A percentile compares a stretch with the other conserved stretches of the same genome.
Evolutionary conservation across 352 stramenopile species (phyloP).

Genomic region (Pythium rhizo-oryzae): DNA sequence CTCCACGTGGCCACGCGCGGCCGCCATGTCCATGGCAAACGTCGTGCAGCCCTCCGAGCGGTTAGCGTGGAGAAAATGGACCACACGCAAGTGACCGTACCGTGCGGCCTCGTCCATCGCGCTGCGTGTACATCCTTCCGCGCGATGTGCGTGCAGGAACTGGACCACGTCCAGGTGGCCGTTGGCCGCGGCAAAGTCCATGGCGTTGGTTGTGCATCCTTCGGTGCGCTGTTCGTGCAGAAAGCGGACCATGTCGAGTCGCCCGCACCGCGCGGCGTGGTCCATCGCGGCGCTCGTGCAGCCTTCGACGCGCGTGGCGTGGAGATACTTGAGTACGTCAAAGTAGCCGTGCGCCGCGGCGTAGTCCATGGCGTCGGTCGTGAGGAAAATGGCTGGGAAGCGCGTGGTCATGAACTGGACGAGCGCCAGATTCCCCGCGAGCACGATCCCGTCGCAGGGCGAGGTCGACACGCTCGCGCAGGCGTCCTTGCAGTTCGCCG

Average conservation of each 20-base stretch:
- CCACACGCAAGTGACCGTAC: slow-evolving; percentile 21
- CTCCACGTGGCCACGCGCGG: slow-evolving; percentile 12
- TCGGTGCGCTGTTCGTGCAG: slow-evolving; percentile 38
- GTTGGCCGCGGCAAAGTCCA: slow-evolving; percentile 39
- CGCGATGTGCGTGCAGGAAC: slow-evolving; percentile 25
- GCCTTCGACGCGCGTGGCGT: slow-evolving; percentile 17
- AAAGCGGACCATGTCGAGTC: slow-evolving; percentile 29
- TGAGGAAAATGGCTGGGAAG: background rate
- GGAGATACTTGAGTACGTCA: slow-evolving; percentile 14
- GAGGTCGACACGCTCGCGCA: slow-evolving; percentile 14
- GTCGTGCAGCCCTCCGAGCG: slow-evolving; percentile 25
- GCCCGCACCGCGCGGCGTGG: slow-evolving; percentile 26
- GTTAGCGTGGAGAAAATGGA: slow-evolving; percentile 20
- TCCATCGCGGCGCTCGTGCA: slow-evolving; percentile 16
- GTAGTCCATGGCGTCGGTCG: slow-evolving; percentile 24
- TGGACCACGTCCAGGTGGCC: slow-evolving; percentile 41
- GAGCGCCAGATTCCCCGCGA: background rate
- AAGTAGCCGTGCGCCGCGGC: slow-evolving; percentile 15
- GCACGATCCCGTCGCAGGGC: slow-evolving; percentile 3
- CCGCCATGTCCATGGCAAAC: slow-evolving; percentile 21
- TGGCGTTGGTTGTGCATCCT: slow-evolving; percentile 38
- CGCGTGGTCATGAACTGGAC: background rate
- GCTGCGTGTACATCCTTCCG: slow-evolving; percentile 17
- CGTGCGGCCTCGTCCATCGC: slow-evolving; percentile 23
- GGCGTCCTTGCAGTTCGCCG: slow-evolving; percentile 36